Percentiles rank a stretch among this genome's conserved stretches.
Evolutionary conservation across 176 grass and related monocot species (phyloP).

Genomic region (Urochloa ruziziensis): DNA sequence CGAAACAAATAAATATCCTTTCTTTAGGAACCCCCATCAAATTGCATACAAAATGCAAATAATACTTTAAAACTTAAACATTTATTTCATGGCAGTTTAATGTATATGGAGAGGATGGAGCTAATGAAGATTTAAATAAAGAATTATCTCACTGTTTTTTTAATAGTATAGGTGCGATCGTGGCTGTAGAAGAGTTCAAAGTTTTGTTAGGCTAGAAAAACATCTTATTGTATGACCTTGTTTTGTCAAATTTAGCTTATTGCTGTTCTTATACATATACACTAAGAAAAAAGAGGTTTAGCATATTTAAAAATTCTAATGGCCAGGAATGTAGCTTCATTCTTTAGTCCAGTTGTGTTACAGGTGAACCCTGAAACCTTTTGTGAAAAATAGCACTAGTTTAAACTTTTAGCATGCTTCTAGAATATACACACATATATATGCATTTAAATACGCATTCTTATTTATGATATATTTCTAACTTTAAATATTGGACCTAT

Average conservation of each 20-base stretch:
- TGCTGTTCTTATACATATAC: neutral
- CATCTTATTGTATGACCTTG: neutral
- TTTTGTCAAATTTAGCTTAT: neutral
- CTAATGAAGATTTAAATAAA: neutral
- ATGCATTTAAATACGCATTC: neutral
- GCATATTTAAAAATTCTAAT: neutral
- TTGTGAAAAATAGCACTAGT: neutral
- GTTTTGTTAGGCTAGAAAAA: neutral
- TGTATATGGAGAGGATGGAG: too few species aligned
- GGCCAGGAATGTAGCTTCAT: neutral
- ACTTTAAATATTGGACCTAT: too few species aligned
- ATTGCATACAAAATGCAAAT: neutral
- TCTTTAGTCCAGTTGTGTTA: neutral
- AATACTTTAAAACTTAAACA: neutral
- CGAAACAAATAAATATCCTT: neutral
- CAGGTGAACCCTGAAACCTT: neutral
- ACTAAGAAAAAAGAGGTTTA: neutral
- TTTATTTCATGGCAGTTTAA: neutral
- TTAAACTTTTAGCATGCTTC: too few species aligned
- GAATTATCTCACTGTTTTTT: neutral
- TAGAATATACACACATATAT: too few species aligned
- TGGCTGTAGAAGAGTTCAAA: neutral
- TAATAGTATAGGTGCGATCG: neutral
- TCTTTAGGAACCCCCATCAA: neutral
- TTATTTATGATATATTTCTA: too few species aligned